These are phyloP conservation scores for Galeopsis tetrahit DNA, from an alignment of 257 asterid genomes.

Conservation along the genomic window DNA sequence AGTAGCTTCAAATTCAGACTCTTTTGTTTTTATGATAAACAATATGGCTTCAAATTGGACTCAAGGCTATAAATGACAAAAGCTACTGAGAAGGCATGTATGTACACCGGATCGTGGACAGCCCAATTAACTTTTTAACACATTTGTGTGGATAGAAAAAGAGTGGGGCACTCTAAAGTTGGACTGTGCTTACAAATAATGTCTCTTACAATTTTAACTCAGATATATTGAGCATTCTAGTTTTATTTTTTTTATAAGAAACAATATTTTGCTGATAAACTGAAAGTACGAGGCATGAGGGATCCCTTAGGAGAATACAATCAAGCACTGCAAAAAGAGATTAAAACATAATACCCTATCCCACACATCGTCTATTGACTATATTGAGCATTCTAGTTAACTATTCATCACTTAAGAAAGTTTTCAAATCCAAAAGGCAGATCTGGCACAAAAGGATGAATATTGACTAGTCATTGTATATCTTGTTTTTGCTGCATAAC, in stretches of 20 bases:
- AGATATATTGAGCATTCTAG: slow-evolving; percentile 15
- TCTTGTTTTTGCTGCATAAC: slow-evolving; percentile 8
- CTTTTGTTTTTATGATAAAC: neutral
- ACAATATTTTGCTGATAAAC: too few species aligned
- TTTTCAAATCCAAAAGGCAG: neutral
- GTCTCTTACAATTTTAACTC: neutral
- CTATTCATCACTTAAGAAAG: neutral
- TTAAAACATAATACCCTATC: too few species aligned
- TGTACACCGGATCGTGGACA: neutral
- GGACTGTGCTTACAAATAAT: neutral
- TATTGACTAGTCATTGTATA: neutral
- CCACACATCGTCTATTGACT: too few species aligned
- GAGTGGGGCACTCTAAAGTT: neutral
- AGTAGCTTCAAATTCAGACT: slow-evolving; percentile 2
- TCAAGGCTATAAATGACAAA: neutral
- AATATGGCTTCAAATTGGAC: neutral
- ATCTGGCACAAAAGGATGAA: slow-evolving; percentile 12
- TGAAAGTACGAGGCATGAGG: too few species aligned
- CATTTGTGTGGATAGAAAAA: neutral
- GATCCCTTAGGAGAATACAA: too few species aligned
- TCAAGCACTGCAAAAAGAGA: too few species aligned
- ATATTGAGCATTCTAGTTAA: slow-evolving; percentile 16
- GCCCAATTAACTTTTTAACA: neutral
- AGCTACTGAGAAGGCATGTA: neutral
- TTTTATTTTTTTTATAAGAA: neutral